phyloP scores from a whole-genome alignment of 1,284 basidiomycete genomes.

The Marasmius sp. region DNA sequence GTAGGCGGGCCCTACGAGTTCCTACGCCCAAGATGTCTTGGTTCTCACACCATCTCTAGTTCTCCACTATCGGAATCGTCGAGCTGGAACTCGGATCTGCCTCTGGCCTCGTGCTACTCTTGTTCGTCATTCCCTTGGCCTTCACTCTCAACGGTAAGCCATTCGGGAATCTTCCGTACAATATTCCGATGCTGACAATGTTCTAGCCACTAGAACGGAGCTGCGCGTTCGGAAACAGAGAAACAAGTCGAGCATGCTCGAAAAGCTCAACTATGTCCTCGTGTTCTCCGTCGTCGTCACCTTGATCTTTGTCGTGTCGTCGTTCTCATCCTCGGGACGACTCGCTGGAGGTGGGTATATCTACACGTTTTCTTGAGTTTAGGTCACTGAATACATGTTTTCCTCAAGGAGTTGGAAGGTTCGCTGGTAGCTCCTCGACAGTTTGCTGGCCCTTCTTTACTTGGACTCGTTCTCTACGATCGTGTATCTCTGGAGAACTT shows the following conservation, averaged over 20 bases:
- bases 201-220: constrained; percentile 79
- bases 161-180: not conserved
- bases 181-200: constrained; percentile 8
- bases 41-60: constrained; percentile 44
- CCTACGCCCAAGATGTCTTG: not conserved
- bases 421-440: constrained; percentile 96
- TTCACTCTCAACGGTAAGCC: constrained; percentile 83
- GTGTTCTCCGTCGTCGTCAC: constrained; percentile 83
- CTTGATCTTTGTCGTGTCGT: constrained; percentile 86
- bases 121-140: constrained; percentile 91
- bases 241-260: constrained; percentile 87
- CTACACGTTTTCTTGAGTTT: constrained; percentile 7
- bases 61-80: constrained; percentile 84
- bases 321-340: constrained; percentile 88
- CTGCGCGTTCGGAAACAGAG: constrained; percentile 83
- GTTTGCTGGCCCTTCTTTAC: constrained; percentile 90
- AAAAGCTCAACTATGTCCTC: constrained; percentile 83
- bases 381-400: not conserved
- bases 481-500: constrained; percentile 93
- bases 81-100: constrained; percentile 89
- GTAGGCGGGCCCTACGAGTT: too few relatives aligned
- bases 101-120: constrained; percentile 72
- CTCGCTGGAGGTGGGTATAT: constrained; percentile 72
- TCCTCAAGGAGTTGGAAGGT: constrained; percentile 81
- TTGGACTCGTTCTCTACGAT: constrained; percentile 80